A percentile compares a stretch with the other conserved stretches of the same genome.
phyloP scores from a whole-genome alignment of 495 filamentous ascomycete genomes.

The Penicillium maclennaniae region DNA sequence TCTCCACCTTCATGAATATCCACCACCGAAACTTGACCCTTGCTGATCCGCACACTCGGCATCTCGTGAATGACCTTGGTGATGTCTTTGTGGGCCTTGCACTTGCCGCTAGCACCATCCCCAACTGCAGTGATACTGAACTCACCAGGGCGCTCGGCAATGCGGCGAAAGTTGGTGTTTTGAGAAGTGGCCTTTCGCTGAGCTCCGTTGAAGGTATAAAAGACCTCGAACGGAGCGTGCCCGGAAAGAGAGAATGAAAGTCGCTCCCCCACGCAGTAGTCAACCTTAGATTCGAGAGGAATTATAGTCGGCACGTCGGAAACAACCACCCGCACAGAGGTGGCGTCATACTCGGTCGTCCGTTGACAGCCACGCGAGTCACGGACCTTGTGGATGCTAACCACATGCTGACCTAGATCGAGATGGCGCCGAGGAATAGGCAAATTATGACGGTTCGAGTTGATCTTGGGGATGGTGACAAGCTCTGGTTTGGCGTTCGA shows the following conservation, averaged over 20 bases:
- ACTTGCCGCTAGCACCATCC: constrained; percentile 72
- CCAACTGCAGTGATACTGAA: constrained; percentile 82
- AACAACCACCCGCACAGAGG: constrained; percentile 79
- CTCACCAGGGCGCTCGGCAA: constrained; percentile 83
- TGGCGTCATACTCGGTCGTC: constrained; percentile 59
- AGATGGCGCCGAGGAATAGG: constrained; percentile 78
- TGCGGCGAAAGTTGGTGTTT: constrained; percentile 78
- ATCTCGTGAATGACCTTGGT: constrained; percentile 83
- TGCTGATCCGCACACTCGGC: constrained; percentile 83
- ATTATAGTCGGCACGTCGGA: constrained; percentile 90
- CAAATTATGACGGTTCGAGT: constrained; percentile 67
- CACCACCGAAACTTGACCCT: constrained; percentile 69
- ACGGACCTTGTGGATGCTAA: constrained; percentile 83
- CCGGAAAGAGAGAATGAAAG: constrained; percentile 88
- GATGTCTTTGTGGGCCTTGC: constrained; percentile 71
- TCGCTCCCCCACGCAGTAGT: constrained; percentile 95
- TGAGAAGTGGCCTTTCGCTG: constrained; percentile 72
- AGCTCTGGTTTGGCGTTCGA: constrained; percentile 73
- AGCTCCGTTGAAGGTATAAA: constrained; percentile 79
- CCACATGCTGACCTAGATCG: constrained; percentile 76
- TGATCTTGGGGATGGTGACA: constrained; percentile 72
- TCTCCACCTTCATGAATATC: constrained; percentile 96
- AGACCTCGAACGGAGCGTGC: constrained; percentile 83
- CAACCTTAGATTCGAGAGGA: constrained; percentile 73
- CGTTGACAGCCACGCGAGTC: constrained; percentile 81